Evolutionary conservation across 345 rosid genomes (phyloP), one percentile per base, ranked within the genome.

Genomic region (Eucalyptus curtisii): DNA sequence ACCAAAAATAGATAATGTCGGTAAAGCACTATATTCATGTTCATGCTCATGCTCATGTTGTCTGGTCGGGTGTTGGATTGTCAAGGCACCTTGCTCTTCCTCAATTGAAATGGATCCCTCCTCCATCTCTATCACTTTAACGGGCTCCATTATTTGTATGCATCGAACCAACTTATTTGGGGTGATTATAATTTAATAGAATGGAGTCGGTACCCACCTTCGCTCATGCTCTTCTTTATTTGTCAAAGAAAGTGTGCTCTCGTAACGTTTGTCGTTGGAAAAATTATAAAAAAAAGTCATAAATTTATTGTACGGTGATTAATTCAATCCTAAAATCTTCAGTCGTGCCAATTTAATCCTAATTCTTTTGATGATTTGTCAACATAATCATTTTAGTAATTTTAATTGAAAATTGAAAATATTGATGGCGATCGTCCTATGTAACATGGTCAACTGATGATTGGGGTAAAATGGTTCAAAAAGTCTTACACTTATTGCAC

Each of bases 271-370:
- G 61, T 55, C 4, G 4, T 4, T 11, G 13, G 8, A 52, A 57
- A 10, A 25, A 25, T 57, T 10, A 57, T 25, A 3, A 10, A 57
- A 57, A 57, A 57, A 57, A 57, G 1, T 24, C 30, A 22, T 57
- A 57, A 57, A 2, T 25, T 0, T 57, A 4, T 10, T 24, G 2
- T 57, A 10, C 1, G 5, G 1, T 5, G 6, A 57, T 1, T 25
- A 57, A 57, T 57, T 57, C 30, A 24, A 4, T 57, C 3, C 2
- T 24, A 24, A 24, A 57, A 1, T 10, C 5, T 57, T 55, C 0
- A 24, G 5, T 57, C 0, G 27, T 10, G 3, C 5, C 1, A 57
- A 57, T 57, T 57, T 24, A 57, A 10, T 57, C 3, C 1, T 57
- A 24, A 8, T 10, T 57, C 0, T 57, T 24, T 24, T 4, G 13